Evolutionary conservation across 2,329 filamentous ascomycete genomes (phyloP), one percentile per base, ranked within the genome.

Genomic region (Colletotrichum truncatum): DNA sequence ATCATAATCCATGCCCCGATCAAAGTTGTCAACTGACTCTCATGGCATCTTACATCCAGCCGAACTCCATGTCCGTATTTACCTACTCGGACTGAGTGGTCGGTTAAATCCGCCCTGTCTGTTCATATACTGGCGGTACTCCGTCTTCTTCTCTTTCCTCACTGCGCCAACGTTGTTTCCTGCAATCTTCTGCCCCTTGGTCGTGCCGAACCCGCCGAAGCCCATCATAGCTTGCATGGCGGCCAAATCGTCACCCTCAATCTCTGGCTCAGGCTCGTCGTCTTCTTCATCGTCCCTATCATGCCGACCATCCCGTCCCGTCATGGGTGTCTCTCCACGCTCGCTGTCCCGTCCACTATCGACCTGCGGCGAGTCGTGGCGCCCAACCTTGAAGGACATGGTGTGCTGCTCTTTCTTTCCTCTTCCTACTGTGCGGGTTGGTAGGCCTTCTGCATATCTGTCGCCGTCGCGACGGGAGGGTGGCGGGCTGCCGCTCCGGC

Each of bases 121-220:
- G 74, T 96, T 96, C 89, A 99, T 99, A 79, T 99, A 99, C 86
- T 99, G 96, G 71, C 96, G 87, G 75, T 98, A 98, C 82, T 97
- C 88, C 12, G 91, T 92, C 87, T 93, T 94, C 88, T 97, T 98
- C 81, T 96, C 93, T 84, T 96, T 98, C 70, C 91, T 84, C 55
- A 98, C 89, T 0, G 84, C 93, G 59, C 92, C 94, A 41, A 91
- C 88, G 74, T 94, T 89, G 75, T 99, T 99, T 2, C 96, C 96
- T 0, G 87, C 85, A 1, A 99, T 90, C 75, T 98, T 97, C 58
- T 91, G 93, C 66, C 92, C 89, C 79, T 98, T 97, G 18, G 96
- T 98, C 23, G 89, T 90, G 63, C 89, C 90, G 79, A 98, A 99
- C 1, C 86, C 88, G 16, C 89, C 89, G 74, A 99, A 98, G 2